Conservation (phyloP, 2,329 filamentous ascomycete genomes). For the Cladosporium colombiae region DNA sequence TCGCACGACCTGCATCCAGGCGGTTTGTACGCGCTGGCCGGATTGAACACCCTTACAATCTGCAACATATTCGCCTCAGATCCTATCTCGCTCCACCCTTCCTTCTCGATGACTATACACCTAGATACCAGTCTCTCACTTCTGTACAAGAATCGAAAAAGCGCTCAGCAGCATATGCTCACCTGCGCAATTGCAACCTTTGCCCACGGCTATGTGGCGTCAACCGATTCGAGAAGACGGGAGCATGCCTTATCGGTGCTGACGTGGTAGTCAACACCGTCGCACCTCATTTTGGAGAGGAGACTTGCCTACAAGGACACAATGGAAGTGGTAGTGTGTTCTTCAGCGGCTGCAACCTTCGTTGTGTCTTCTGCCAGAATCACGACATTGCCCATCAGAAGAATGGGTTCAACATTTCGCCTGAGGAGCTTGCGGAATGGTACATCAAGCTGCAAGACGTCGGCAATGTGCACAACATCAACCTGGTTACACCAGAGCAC, state of each 20-base stretch:
- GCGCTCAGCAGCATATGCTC: constrained; percentile 70
- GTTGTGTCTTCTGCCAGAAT: constrained; percentile 79
- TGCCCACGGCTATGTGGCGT: constrained; percentile 77
- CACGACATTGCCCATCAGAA: constrained; percentile 79
- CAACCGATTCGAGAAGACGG: constrained; percentile 77
- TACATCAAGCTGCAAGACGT: constrained; percentile 78
- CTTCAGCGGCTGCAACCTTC: constrained; percentile 74
- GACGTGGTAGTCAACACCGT: constrained; percentile 80
- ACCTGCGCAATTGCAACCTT: constrained; percentile 77
- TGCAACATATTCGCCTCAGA: constrained; percentile 21
- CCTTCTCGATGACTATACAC: constrained; percentile 71
- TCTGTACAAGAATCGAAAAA: constrained; percentile 71
- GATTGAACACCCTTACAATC: neutral
- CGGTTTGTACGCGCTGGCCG: neutral
- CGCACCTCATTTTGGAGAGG: constrained; percentile 81
- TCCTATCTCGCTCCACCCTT: constrained; percentile 60
- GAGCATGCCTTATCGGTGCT: constrained; percentile 73
- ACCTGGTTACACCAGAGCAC: constrained; percentile 83
- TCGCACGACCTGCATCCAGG: constrained; percentile 13
- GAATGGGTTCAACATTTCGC: constrained; percentile 77
- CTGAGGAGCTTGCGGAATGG: constrained; percentile 78
- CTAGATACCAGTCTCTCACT: constrained; percentile 69
- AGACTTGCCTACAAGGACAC: constrained; percentile 81
- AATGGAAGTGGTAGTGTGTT: constrained; percentile 80
- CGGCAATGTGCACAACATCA: constrained; percentile 86